These are phyloP conservation scores for Cocos nucifera DNA, from an alignment of 176 grass and related monocot genomes.

Conservation along the genomic window DNA sequence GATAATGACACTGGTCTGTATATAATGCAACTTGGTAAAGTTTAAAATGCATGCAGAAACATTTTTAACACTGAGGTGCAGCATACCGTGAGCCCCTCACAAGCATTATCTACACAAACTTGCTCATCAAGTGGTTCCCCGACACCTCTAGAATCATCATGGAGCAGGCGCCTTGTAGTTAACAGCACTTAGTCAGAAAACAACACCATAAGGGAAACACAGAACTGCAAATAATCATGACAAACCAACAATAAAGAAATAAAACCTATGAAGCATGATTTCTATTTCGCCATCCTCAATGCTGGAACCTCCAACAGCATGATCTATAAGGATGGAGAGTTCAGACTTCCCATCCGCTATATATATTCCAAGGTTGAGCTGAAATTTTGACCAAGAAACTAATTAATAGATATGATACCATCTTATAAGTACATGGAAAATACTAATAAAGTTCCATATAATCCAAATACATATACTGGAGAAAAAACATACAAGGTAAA, in stretches of 20 bases:
- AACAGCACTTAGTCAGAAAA: background rate
- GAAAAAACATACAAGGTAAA: no score
- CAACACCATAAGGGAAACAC: background rate
- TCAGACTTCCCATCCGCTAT: constrained; percentile 64
- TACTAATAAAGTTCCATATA: no score
- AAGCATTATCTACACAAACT: constrained; percentile 49
- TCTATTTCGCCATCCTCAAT: constrained; percentile 84
- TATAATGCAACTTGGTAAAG: no score
- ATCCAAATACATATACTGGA: no score
- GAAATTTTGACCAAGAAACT: constrained; percentile 18
- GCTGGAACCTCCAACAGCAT: constrained; percentile 78
- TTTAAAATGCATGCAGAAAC: no score
- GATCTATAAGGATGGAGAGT: constrained; percentile 79
- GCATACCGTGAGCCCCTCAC: constrained; percentile 61
- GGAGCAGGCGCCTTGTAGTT: constrained; percentile 46
- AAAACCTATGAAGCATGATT: constrained; percentile 88
- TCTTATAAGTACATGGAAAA: constrained; percentile 1
- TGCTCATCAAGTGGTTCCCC: constrained; percentile 58
- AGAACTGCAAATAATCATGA: background rate
- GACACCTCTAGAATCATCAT: constrained; percentile 60
- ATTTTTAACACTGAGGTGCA: no score
- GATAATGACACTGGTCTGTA: no score
- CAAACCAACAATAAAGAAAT: background rate
- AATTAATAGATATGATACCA: constrained; percentile 1
- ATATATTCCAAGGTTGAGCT: constrained; percentile 81